A percentile compares a stretch with the other conserved stretches of the same genome.
Conservation (phyloP, 306 rosid genomes). For the Adenanthera pavonina region DNA sequence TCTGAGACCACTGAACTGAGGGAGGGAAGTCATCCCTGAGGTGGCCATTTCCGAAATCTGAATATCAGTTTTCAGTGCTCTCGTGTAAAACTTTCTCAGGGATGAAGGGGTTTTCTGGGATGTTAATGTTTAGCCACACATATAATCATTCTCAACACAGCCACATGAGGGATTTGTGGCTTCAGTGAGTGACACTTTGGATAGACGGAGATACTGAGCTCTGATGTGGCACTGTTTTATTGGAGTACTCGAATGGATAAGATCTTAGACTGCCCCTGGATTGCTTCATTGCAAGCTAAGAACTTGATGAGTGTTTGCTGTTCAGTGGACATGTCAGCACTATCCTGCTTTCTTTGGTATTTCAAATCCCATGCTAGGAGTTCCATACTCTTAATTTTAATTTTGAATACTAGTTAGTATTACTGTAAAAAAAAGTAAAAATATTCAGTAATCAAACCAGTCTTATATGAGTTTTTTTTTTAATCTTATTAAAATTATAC, state of each 20-base stretch:
- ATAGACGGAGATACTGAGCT: constrained; percentile 60
- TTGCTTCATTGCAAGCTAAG: background rate
- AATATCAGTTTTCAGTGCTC: background rate
- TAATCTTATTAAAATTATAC: too few relatives aligned
- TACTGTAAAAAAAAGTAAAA: too few relatives aligned
- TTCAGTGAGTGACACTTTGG: constrained; percentile 54
- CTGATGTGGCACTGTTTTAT: constrained; percentile 69
- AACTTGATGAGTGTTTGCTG: background rate
- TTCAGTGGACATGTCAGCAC: background rate
- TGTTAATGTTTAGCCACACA: background rate
- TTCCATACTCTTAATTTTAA: too few relatives aligned
- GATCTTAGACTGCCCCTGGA: background rate
- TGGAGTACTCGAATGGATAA: constrained; percentile 43
- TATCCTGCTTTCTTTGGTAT: too few relatives aligned
- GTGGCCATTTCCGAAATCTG: constrained; percentile 65
- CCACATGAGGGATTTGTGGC: constrained; percentile 78
- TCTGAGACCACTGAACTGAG: constrained; percentile 82
- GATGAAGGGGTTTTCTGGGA: background rate
- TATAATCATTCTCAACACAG: constrained; percentile 37
- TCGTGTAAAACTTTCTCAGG: background rate
- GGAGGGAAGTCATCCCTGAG: constrained; percentile 68
- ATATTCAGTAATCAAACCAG: too few relatives aligned
- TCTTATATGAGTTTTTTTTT: too few relatives aligned
- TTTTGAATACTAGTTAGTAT: too few relatives aligned
- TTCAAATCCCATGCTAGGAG: background rate